Evolutionary conservation across 768 basidiomycete genomes (phyloP), one percentile per base, ranked within the genome.

Genomic region (Fomitopsis pulvina): DNA sequence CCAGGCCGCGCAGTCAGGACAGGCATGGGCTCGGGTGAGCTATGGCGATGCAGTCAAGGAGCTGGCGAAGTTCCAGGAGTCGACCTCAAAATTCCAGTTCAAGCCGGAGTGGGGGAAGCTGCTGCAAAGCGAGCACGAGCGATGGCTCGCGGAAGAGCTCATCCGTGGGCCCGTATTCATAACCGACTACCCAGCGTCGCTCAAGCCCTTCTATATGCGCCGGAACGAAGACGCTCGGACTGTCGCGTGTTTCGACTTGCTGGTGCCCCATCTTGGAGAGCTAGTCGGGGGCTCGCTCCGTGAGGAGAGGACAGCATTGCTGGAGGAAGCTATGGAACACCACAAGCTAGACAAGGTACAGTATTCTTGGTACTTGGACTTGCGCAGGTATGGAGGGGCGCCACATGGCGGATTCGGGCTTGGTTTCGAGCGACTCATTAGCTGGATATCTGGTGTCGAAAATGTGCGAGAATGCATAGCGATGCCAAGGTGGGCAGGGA

Each of bases 151-250:
- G 0, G 85, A 87, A 48, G 64, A 67, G 14, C 66, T 85, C 44
- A 68, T 83, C 46, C 63, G 71, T 22, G 86, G 86, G 0, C 95
- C 96, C 1, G 78, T 94, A 2, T 97, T 98, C 63, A 85, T 99
- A 47, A 89, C 83, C 12, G 84, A 95, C 63, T 99, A 98, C 63
- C 95, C 96, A 1, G 66, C 73, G 4, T 45, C 63, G 2, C 65
- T 91, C 54, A 99, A 99, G 66, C 93, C 96, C 7, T 98, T 98
- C 71, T 99, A 99, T 69, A 97, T 98, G 96, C 81, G 89, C 29
- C 63, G 63, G 37, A 91, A 90, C 60, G 70, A 68, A 48, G 45
- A 49, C 34, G 66, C 66, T 39, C 55, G 60, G 53, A 86, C 90
- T 0, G 92, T 91, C 2, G 91, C 85, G n/a, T 98, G 95, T 68